These are phyloP conservation scores for Lodderomyces margitis DNA, from an alignment of 1,139 yeast genomes.

Conservation along the genomic window DNA sequence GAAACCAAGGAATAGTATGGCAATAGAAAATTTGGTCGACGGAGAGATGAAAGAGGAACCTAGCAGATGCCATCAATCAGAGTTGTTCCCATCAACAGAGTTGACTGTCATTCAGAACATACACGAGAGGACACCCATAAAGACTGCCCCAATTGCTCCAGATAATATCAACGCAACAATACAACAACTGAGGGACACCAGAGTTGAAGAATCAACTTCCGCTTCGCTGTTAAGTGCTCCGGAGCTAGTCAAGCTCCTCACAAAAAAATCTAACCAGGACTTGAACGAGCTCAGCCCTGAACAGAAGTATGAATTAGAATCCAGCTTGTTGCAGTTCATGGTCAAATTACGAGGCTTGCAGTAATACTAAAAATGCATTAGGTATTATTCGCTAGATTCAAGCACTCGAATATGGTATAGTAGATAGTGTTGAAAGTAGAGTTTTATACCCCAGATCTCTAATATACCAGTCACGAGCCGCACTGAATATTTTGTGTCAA, in stretches of 20 bases:
- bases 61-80: background rate
- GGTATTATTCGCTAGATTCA: too few species aligned
- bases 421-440: too few species aligned
- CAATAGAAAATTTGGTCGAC: background rate
- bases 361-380: background rate
- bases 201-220: background rate
- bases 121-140: too few species aligned
- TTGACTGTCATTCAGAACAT: too few species aligned
- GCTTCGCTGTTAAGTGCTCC: background rate
- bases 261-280: slow-evolving; percentile 16
- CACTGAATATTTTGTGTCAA: too few species aligned
- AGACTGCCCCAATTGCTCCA: too few species aligned
- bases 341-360: slow-evolving; percentile 6
- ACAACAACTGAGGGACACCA: background rate
- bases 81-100: too few species aligned
- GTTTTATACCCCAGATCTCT: too few species aligned
- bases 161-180: too few species aligned
- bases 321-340: slow-evolving; percentile 32
- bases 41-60: background rate
- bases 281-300: slow-evolving; percentile 18
- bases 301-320: slow-evolving; percentile 29
- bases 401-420: too few species aligned
- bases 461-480: too few species aligned
- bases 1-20: background rate
- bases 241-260: slow-evolving; percentile 9